These are phyloP conservation scores for Trichophyton simii DNA, from an alignment of 2,329 filamentous ascomycete species.

Conservation along the genomic window DNA sequence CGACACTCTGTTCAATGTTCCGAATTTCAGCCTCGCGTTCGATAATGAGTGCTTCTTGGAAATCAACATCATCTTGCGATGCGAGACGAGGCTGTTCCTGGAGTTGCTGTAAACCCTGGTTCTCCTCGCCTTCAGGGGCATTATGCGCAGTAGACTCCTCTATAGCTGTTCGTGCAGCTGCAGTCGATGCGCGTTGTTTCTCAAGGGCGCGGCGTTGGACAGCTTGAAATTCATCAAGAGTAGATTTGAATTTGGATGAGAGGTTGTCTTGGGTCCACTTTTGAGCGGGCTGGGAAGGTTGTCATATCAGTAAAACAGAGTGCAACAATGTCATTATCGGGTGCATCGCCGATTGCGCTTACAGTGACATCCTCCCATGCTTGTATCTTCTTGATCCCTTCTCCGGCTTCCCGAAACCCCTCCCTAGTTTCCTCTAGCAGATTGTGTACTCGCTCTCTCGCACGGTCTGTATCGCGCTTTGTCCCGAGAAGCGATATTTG, in stretches of 20 bases:
- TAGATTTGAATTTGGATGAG: slow-evolving; percentile 80
- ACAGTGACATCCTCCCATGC: slow-evolving; percentile 74
- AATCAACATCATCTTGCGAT: slow-evolving; percentile 89
- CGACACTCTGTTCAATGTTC: slow-evolving; percentile 92
- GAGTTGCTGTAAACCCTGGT: slow-evolving; percentile 56
- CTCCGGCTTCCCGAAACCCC: slow-evolving; percentile 81
- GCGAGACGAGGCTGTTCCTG: slow-evolving; percentile 69
- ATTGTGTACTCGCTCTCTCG: slow-evolving; percentile 80
- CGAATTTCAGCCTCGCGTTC: slow-evolving; percentile 95
- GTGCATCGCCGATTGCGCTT: slow-evolving; percentile 21
- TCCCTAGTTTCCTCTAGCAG: slow-evolving; percentile 74
- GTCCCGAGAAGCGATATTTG: slow-evolving; percentile 81
- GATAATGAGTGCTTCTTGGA: slow-evolving; percentile 88
- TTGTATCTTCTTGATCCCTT: slow-evolving; percentile 85
- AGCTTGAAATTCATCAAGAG: slow-evolving; percentile 78
- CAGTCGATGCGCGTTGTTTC: slow-evolving; percentile 77
- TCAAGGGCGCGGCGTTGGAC: slow-evolving; percentile 85
- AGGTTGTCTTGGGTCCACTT: slow-evolving; percentile 95
- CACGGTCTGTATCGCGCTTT: slow-evolving; percentile 77
- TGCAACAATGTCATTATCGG: not conserved
- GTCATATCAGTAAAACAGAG: not conserved
- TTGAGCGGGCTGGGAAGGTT: slow-evolving; percentile 59
- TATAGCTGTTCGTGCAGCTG: slow-evolving; percentile 67
- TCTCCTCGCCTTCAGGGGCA: slow-evolving; percentile 31
- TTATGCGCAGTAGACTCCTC: slow-evolving; percentile 41